These are phyloP conservation scores for Diaporthe citriasiana DNA, from an alignment of 2,329 filamentous ascomycete genomes.

Conservation along the genomic window DNA sequence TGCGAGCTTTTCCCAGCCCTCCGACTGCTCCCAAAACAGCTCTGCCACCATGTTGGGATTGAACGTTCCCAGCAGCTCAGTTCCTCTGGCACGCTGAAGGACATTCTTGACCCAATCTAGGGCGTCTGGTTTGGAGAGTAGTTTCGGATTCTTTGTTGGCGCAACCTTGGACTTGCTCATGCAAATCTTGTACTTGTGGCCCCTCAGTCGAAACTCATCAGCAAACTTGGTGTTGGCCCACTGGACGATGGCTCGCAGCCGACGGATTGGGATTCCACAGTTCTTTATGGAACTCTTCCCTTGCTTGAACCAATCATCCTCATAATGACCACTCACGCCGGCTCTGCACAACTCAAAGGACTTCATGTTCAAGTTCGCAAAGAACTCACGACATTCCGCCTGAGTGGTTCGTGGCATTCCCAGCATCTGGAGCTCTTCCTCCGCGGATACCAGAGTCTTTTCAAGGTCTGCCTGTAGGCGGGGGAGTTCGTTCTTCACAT, in stretches of 20 bases:
- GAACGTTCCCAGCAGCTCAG: constrained; percentile 17
- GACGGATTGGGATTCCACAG: neutral
- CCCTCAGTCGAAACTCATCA: neutral
- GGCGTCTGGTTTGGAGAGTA: neutral
- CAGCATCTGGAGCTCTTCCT: neutral
- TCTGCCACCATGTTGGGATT: constrained; percentile 18
- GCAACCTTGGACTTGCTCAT: neutral
- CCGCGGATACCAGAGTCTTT: neutral
- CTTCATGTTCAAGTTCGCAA: constrained; percentile 19
- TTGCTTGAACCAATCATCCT: constrained; percentile 2
- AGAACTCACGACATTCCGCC: constrained; percentile 1
- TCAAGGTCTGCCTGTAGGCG: constrained; percentile 5
- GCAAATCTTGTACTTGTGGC: constrained; percentile 3
- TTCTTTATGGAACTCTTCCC: rapidly evolving
- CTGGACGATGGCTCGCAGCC: constrained; percentile 15
- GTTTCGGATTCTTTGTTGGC: neutral
- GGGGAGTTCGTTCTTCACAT: constrained; percentile 22
- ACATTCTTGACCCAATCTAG: neutral
- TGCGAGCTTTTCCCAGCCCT: neutral
- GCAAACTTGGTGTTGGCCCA: neutral
- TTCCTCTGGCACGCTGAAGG: neutral
- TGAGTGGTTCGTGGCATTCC: neutral
- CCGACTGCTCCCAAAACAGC: constrained; percentile 38
- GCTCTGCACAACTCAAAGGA: constrained; percentile 21
- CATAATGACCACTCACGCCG: constrained; percentile 19